Base-by-base conservation (phyloP, 257 asterid species). In the Apocynum venetum region DNA sequence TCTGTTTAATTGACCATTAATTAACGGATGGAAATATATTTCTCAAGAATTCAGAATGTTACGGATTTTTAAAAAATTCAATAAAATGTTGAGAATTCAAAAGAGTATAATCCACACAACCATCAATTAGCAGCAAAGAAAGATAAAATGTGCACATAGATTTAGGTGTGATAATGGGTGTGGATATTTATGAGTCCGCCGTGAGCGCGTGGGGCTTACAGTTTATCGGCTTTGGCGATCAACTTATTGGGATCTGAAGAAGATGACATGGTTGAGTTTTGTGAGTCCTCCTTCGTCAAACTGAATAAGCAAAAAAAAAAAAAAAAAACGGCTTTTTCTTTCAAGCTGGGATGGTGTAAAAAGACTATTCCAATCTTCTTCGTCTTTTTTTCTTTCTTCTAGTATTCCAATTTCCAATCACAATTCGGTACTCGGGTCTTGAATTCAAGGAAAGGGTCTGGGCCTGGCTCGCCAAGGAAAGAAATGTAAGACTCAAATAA, bases 141-240 rank as follows among this genome's bases (percentile, higher is more conserved):
- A 57, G 13, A 57, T 57, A n/a, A 25, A 41, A 38, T 67, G 64
- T 40, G 19, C 47, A 65, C 36, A 53, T 36, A 47, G 2, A 25
- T 9, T 65, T 53, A n/a, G 15, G 56, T 31, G 68, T 12, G 60
- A 19, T 20, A 36, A 1, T 17, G 61, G 31, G 61, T 17, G 8
- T 17, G 31, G 61, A 55, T 55, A 60, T 69, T 2, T 44, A 69
- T 41, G 69, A 59, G 20, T 17, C 19, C 14, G 48, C 60, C 25
- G 17, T 6, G 11, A 14, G 47, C 11, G 31, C 25, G 36, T 61
- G 76, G 44, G 53, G 64, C 85, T 80, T 74, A 93, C 99, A 93
- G 84, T 82, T 95, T 95, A 85, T 95, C 99, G 67, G 99, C 99
- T 84, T 93, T 95, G 66, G 91, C 82, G 80, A 93, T 86, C 97